Percentiles rank a stretch among this genome's conserved stretches.
Conservation (phyloP, 495 filamentous ascomycete species). For the Staphylotrichum longicolle region DNA sequence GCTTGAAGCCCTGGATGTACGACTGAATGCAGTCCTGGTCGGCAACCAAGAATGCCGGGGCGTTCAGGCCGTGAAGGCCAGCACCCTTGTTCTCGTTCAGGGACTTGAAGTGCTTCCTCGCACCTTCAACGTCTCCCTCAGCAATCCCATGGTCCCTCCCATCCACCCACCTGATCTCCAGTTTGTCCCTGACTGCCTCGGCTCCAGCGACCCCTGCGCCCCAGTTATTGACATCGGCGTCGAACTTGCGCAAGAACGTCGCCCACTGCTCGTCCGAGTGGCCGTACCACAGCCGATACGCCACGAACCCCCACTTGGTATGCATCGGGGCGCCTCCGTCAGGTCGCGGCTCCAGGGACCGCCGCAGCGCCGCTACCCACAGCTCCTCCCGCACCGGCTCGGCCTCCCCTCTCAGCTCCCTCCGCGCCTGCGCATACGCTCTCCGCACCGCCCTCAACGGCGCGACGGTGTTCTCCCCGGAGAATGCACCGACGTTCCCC, state of each 20-base stretch:
- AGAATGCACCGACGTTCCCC: neutral
- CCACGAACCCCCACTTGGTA: slow-evolving; percentile 23
- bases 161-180: slow-evolving; percentile 24
- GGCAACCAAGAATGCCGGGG: slow-evolving; percentile 17
- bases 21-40: slow-evolving; percentile 11
- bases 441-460: neutral
- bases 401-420: slow-evolving; percentile 20
- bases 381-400: slow-evolving; percentile 7
- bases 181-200: slow-evolving; percentile 6
- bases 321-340: neutral
- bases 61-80: neutral
- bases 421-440: slow-evolving; percentile 12
- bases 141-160: slow-evolving; percentile 19
- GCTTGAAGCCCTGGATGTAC: neutral
- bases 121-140: slow-evolving; percentile 21
- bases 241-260: slow-evolving; percentile 15
- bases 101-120: slow-evolving; percentile 12
- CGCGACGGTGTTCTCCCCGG: neutral
- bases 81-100: slow-evolving; percentile 1
- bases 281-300: slow-evolving; percentile 20
- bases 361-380: slow-evolving; percentile 16
- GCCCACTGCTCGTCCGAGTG: slow-evolving; percentile 19
- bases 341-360: neutral
- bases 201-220: slow-evolving; percentile 9
- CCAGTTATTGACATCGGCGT: slow-evolving; percentile 12